Evolutionary conservation across 2,329 filamentous ascomycete species (phyloP), one percentile per base, ranked within the genome.

Genomic region (Paecilomyces sp.): DNA sequence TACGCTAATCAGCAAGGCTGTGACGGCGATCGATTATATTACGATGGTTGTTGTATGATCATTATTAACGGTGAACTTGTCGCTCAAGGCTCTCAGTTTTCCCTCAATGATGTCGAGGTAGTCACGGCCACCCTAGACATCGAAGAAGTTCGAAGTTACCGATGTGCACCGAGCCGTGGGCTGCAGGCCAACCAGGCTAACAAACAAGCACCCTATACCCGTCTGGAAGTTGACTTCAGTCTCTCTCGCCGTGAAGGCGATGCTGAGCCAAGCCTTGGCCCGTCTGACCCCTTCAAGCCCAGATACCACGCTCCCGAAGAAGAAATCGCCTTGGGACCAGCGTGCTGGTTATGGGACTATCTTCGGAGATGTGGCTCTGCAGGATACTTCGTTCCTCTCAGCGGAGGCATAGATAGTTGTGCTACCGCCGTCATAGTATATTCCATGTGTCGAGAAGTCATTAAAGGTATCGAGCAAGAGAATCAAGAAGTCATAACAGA

Each of bases 1-100:
- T 90, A 90, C 68, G 78, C 84, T 1, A 89, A 89, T 60, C 83
- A 85, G 64, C 76, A 81, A 69, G 81, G 82, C 0, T 84, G 81
- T 62, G 82, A 84, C 58, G 84, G 84, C 9, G 85, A 88, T 60
- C 74, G 85, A 13, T 72, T 86, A n/a, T 84, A 85, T 67, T 86
- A 85, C 60, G 85, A 87, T 61, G 84, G 86, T 12, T 86, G 81
- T 59, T 80, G 83, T 9, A 83, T 88, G 77, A 86, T 89, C 59
- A 77, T 88, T 11, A 75, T 84, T 60, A 86, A 84, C 61, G 87
- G 86, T 8, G 79, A 83, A 15, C 81, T 87, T 51, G 78, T 89
- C 1, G 86, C 85, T 0, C 87, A 90, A 69, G 85, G 83, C 1
- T 82, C 81, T 0, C 87, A 90, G 65, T 90, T 90, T 73, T 83